A percentile compares a stretch with the other conserved stretches of the same genome.
Evolutionary conservation across 2,329 filamentous ascomycete species (phyloP).

Genomic region (Fusarium sp.): DNA sequence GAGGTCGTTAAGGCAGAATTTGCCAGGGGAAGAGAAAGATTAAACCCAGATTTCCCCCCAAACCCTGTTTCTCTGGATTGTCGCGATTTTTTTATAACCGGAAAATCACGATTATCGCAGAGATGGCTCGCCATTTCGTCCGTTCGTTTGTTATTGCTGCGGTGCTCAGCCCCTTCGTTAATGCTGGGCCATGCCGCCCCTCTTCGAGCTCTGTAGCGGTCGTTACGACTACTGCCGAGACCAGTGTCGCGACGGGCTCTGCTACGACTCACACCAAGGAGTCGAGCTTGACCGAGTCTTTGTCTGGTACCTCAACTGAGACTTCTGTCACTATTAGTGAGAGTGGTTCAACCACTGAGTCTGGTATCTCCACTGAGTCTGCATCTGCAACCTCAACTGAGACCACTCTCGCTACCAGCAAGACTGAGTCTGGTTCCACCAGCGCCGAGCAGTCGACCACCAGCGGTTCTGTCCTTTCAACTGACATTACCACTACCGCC

Average conservation of each 20-base stretch:
- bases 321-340: background rate
- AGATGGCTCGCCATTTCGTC: slow-evolving; percentile 22
- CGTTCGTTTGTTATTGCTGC: slow-evolving; percentile 11
- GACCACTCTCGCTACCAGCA: background rate
- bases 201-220: background rate
- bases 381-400: background rate
- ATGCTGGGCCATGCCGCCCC: slow-evolving; percentile 18
- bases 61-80: background rate
- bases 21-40: background rate
- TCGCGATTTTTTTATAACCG: background rate
- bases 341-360: background rate
- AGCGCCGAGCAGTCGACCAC: background rate
- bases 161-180: slow-evolving; percentile 2
- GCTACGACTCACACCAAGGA: background rate
- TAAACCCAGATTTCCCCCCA: background rate
- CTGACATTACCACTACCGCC: background rate
- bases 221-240: background rate
- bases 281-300: background rate
- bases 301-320: background rate
- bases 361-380: background rate
- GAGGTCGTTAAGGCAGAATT: background rate
- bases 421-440: background rate
- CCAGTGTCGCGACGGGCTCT: background rate
- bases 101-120: background rate
- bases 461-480: background rate